These are phyloP conservation scores for Kingdonia uniflora DNA, from an alignment of 164 flowering plant species.

Conservation along the genomic window DNA sequence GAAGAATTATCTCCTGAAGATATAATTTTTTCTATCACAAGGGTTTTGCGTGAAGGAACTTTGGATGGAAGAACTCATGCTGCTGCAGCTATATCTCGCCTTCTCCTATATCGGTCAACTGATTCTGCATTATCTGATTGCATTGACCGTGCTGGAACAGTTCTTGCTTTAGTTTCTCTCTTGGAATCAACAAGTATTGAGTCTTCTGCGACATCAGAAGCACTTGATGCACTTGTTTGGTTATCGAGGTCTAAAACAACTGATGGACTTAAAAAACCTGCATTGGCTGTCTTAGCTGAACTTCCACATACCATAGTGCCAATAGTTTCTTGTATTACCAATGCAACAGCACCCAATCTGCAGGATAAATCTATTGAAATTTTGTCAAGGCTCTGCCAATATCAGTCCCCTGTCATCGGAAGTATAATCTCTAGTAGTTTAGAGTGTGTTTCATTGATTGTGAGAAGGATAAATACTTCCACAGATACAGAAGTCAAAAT, in stretches of 20 bases:
- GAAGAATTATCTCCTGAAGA: conserved; percentile 65
- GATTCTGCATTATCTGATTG: conserved; percentile 56
- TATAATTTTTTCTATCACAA: conserved; percentile 69
- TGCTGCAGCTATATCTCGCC: conserved; percentile 89
- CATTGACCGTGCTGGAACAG: conserved; percentile 78
- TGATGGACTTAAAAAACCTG: conserved; percentile 54
- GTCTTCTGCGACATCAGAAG: conserved; percentile 68
- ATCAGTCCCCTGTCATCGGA: conserved; percentile 63
- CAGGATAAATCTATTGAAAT: conserved; percentile 92
- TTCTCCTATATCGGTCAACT: conserved; percentile 44
- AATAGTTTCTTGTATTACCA: conserved; percentile 64
- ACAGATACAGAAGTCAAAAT: conserved; percentile 45
- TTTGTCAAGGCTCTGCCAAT: conserved; percentile 64
- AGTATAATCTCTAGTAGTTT: conserved; percentile 37
- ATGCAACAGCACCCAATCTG: conserved; percentile 43
- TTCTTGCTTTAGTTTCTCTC: conserved; percentile 76
- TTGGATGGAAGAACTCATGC: conserved; percentile 72
- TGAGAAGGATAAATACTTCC: conserved; percentile 62
- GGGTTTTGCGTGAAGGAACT: conserved; percentile 78
- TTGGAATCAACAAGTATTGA: conserved; percentile 49
- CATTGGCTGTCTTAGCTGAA: conserved; percentile 84
- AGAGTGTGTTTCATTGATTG: conserved; percentile 61
- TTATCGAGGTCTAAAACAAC: conserved; percentile 55
- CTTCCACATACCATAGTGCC: conserved; percentile 60
- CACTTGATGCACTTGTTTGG: conserved; percentile 79